Base-by-base conservation (phyloP, 257 asterid species). In the Prunella vulgaris region DNA sequence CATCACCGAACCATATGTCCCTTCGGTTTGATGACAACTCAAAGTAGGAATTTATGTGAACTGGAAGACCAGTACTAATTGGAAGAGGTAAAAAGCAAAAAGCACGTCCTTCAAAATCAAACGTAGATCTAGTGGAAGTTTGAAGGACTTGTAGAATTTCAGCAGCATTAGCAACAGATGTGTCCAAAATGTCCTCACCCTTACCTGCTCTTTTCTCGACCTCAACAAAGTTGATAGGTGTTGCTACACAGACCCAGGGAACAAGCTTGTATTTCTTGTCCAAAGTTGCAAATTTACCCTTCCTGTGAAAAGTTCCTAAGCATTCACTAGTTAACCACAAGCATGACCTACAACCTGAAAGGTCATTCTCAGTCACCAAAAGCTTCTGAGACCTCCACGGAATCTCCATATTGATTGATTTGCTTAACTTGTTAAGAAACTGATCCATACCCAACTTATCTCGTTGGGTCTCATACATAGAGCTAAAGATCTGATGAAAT, bases 1-100 rank as follows among this genome's bases (percentile, higher is more conserved):
- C 98, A 83, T 85, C 89, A 57, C 98, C 98, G 75, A 88, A 90
- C 98, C 98, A 93, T 80, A 93, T 93, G 69, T 93, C 98, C 78
- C 98, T 88, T 76, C 98, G 80, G 72, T 93, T 93, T 58, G 98
- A 93, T 70, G 98, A 93, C 80, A 93, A 79, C 86, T 93, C 98
- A 82, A 93, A 93, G 79, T 90, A 93, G 62, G 95, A 90, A 77
- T 93, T 93, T 49, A 93, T 88, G 75, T 90, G 98, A 76, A 93
- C 90, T 15, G 98, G 95, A 67, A 93, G 95, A 70, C 96, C 93
- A 46, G 98, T 93, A 81, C 66, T 81, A 52, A 93, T 79, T 64
- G 98, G 98, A 78, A 93, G 92, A 21, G 98, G 98, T 81, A 93
- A 81, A 79, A 93, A 93, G 76, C 95, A 90, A 86, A 90, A 93